Conservation (phyloP, 116 monocot genomes). For the Phalaenopsis hybrid region DNA sequence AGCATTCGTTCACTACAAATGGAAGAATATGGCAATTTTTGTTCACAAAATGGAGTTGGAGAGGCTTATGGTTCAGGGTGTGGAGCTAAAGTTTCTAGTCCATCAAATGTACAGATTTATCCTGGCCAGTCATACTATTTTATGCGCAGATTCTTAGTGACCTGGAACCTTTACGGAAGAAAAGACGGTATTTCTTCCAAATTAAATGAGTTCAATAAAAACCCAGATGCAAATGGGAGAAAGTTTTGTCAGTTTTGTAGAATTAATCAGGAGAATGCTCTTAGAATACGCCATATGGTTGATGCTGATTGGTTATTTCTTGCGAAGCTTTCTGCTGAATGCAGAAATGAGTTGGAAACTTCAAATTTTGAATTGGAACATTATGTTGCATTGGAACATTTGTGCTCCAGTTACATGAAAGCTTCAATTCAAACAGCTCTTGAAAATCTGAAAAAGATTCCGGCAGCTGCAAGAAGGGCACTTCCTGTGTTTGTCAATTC, state of each 20-base stretch:
- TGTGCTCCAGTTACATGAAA: slow-evolving; percentile 17
- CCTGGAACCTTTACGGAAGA: slow-evolving; percentile 31
- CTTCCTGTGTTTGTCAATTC: slow-evolving; percentile 72
- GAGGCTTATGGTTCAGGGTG: background rate
- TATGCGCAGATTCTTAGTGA: slow-evolving; percentile 75
- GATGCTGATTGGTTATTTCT: slow-evolving; percentile 97
- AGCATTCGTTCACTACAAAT: slow-evolving; percentile 44
- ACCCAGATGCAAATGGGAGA: slow-evolving; percentile 8
- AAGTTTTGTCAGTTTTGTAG: slow-evolving; percentile 45
- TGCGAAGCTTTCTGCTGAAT: slow-evolving; percentile 28
- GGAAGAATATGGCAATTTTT: slow-evolving; percentile 61
- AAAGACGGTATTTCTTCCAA: slow-evolving; percentile 2
- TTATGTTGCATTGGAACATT: too few species aligned
- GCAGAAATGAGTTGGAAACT: background rate
- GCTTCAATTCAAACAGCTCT: slow-evolving; percentile 62
- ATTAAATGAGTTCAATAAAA: background rate
- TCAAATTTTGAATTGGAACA: background rate
- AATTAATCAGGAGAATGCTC: slow-evolving; percentile 8
- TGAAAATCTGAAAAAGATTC: slow-evolving; percentile 55
- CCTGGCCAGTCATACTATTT: slow-evolving; percentile 56
- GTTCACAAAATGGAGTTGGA: slow-evolving; percentile 24
- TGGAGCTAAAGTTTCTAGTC: slow-evolving; percentile 11
- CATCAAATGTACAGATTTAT: slow-evolving; percentile 24
- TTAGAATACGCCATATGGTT: slow-evolving; percentile 62
- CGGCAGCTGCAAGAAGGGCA: slow-evolving; percentile 68